Evolutionary conservation across 1,284 basidiomycete species (phyloP).

Genomic region (Sanghuangporus sanghuang): DNA sequence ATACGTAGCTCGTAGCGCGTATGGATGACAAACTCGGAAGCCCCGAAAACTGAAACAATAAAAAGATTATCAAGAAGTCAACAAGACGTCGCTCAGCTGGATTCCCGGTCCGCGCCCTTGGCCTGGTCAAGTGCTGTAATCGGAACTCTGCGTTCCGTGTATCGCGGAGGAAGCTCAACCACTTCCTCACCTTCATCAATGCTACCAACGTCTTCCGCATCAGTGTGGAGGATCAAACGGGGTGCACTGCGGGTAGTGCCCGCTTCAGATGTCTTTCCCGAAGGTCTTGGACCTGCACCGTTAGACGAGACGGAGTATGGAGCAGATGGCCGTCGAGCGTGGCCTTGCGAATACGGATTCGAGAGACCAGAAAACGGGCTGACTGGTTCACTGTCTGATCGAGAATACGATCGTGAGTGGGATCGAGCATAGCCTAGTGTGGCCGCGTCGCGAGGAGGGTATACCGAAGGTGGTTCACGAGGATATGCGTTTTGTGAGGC

Average conservation of each 20-base stretch:
- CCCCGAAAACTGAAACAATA: not conserved
- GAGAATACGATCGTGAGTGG: not conserved
- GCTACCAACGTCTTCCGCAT: slow-evolving; percentile 50
- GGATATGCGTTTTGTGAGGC: not conserved
- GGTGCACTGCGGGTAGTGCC: slow-evolving; percentile 37
- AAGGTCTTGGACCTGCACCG: not conserved
- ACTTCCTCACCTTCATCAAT: slow-evolving; percentile 48
- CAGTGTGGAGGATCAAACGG: slow-evolving; percentile 66
- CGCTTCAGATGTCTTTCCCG: slow-evolving; percentile 38
- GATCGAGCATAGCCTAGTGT: not conserved
- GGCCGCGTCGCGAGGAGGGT: not conserved
- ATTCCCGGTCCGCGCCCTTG: not conserved
- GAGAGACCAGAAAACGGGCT: slow-evolving; percentile 2
- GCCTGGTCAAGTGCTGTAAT: not conserved
- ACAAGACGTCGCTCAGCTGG: not conserved
- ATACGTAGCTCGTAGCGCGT: not conserved
- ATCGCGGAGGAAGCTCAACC: slow-evolving; percentile 73
- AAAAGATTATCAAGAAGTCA: not conserved
- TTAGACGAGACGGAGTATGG: not conserved
- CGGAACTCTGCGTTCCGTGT: slow-evolving; percentile 45
- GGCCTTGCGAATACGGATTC: slow-evolving; percentile 5
- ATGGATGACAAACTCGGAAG: not conserved
- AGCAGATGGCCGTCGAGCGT: not conserved
- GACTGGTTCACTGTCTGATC: slow-evolving; percentile 3
- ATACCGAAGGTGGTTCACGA: not conserved